Percentiles rank a stretch among this genome's conserved stretches.
Conservation (phyloP, 2,329 filamentous ascomycete genomes). For the Arachnomyces sp. region DNA sequence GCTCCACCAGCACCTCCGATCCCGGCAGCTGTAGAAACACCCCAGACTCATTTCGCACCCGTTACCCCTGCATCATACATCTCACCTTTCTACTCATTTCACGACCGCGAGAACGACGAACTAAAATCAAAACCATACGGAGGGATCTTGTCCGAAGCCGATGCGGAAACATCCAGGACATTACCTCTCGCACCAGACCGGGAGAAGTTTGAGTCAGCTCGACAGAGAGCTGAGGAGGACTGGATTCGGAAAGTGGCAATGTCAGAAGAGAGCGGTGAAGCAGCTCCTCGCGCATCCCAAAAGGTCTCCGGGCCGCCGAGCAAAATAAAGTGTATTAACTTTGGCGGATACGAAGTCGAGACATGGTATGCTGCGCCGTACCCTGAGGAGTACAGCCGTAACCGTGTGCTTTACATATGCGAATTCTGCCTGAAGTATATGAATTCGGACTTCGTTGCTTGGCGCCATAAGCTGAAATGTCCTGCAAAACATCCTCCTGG, state of each 20-base stretch:
- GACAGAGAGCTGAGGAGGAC: conserved; percentile 83
- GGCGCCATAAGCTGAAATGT: conserved; percentile 96
- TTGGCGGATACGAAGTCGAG: conserved; percentile 95
- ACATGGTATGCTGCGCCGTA: conserved; percentile 99
- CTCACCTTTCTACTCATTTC: conserved; percentile 79
- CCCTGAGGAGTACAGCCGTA: conserved; percentile 95
- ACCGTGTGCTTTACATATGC: conserved; percentile 95
- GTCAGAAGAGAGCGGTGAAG: conserved; percentile 57
- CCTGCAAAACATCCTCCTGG: conserved; percentile 93
- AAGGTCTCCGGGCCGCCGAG: conserved; percentile 82
- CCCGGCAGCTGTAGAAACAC: conserved; percentile 22
- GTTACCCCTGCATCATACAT: conserved; percentile 58
- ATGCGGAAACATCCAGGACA: conserved; percentile 87
- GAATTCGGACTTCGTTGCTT: conserved; percentile 97
- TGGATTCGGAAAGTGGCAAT: conserved; percentile 65
- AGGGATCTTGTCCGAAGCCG: conserved; percentile 78
- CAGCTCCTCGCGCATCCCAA: conserved; percentile 56
- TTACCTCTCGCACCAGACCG: conserved; percentile 74
- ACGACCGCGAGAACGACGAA: conserved; percentile 83
- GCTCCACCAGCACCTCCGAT: conserved; percentile 23
- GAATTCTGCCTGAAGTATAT: conserved; percentile 99
- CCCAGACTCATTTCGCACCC: conserved; percentile 52
- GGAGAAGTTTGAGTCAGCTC: conserved; percentile 79
- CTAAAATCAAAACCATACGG: conserved; percentile 90
- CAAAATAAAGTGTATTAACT: conserved; percentile 98